These are phyloP conservation scores for Chenopodium suecicum DNA, from an alignment of 148 eudicot genomes.

Conservation along the genomic window DNA sequence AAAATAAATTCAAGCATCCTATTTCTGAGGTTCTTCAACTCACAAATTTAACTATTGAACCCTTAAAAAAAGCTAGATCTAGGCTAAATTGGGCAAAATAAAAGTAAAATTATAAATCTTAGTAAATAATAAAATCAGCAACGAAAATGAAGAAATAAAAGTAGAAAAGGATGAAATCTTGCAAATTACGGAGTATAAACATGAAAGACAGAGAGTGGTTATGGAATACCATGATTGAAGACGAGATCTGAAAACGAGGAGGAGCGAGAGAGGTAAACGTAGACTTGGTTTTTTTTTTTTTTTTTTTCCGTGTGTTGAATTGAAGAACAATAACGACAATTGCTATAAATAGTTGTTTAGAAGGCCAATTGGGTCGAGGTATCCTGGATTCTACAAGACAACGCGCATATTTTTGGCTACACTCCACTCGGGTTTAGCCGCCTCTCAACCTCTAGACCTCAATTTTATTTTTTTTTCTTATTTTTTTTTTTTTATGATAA, in stretches of 20 bases:
- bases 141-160: background rate
- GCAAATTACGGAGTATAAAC: background rate
- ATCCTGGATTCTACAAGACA: too few species aligned
- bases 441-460: too few species aligned
- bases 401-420: too few species aligned
- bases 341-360: too few species aligned
- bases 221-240: slow-evolving; percentile 4
- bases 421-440: too few species aligned
- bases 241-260: background rate
- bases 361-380: too few species aligned
- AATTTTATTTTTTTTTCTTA: too few species aligned
- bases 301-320: too few species aligned
- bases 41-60: background rate
- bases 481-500: too few species aligned
- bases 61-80: background rate
- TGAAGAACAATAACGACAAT: too few species aligned
- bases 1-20: background rate
- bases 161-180: background rate
- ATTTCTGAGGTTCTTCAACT: background rate
- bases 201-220: background rate
- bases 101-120: background rate
- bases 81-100: background rate
- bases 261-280: too few species aligned
- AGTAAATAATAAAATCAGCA: background rate
- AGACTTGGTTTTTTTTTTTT: too few species aligned